phyloP scores from a whole-genome alignment of 1,284 basidiomycete genomes.

The Erythrobasidium hasegawianum region DNA sequence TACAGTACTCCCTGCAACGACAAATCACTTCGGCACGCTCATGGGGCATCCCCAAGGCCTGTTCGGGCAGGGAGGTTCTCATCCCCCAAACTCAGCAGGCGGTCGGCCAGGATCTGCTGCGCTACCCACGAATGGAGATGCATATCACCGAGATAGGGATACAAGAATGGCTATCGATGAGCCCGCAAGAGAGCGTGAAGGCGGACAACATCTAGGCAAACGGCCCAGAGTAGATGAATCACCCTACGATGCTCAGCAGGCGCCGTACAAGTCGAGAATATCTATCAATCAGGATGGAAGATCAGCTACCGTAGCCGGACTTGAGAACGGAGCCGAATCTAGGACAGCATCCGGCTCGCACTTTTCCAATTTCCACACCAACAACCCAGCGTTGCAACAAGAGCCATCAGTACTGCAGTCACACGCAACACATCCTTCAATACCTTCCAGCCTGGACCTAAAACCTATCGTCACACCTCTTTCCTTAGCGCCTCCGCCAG shows the following conservation, averaged over 20 bases:
- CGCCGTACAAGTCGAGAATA: constrained; percentile 14
- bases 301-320: constrained; percentile 13
- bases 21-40: constrained; percentile 34
- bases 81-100: background rate
- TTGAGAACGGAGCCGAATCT: constrained; percentile 19
- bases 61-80: constrained; percentile 27
- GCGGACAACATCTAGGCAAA: constrained; percentile 24
- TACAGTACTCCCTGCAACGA: constrained; percentile 46
- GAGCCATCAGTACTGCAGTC: constrained; percentile 22
- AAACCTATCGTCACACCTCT: constrained; percentile 6
- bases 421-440: background rate
- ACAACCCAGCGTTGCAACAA: background rate
- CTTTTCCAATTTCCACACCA: constrained; percentile 15
- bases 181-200: background rate
- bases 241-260: constrained; percentile 15
- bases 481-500: constrained; percentile 15
- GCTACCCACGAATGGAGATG: background rate
- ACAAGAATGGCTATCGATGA: constrained; percentile 2
- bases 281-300: constrained; percentile 1
- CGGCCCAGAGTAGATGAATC: constrained; percentile 19
- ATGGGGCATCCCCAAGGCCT: constrained; percentile 33
- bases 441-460: background rate
- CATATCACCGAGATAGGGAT: background rate
- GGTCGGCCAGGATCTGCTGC: background rate
- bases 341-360: constrained; percentile 13